A percentile compares a stretch with the other conserved stretches of the same genome.
Conservation (phyloP, 129 eudicot species). For the Pulicaria dysenterica region DNA sequence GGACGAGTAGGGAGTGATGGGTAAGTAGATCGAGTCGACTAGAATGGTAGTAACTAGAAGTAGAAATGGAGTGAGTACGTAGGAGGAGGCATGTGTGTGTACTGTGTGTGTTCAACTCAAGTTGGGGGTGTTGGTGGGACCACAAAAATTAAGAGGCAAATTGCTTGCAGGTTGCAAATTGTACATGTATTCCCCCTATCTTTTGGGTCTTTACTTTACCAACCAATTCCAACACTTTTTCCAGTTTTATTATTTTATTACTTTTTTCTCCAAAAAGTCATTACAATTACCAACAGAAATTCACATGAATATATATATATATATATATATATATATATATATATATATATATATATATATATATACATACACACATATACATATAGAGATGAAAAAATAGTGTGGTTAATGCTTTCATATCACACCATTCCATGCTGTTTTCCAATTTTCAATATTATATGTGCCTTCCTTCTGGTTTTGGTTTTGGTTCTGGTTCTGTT, state of each 20-base stretch:
- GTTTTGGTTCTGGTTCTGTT: neutral
- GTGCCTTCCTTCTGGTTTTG: constrained; percentile 14
- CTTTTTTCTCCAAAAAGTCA: constrained; percentile 26
- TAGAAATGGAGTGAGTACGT: neutral
- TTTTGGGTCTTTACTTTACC: constrained; percentile 29
- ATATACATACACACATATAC: too few relatives aligned
- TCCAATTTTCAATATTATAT: constrained; percentile 26
- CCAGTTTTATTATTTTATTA: neutral
- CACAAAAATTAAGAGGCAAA: constrained; percentile 3
- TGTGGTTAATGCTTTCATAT: constrained; percentile 27
- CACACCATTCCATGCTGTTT: constrained; percentile 36
- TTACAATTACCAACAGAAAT: constrained; percentile 40
- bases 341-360: too few relatives aligned
- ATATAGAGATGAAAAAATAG: neutral
- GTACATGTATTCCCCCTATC: constrained; percentile 32
- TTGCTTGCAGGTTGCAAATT: constrained; percentile 21
- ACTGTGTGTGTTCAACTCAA: constrained; percentile 20
- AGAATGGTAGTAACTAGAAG: neutral
- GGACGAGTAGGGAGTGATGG: too few relatives aligned
- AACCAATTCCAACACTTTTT: constrained; percentile 14
- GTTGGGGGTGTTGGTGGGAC: constrained; percentile 29
- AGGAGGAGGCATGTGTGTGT: too few relatives aligned
- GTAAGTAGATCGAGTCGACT: too few relatives aligned
- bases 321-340: too few relatives aligned
- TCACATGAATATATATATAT: constrained; percentile 20